These are phyloP conservation scores for Caloboletus inedulis DNA, from an alignment of 1,284 basidiomycete species.

Conservation along the genomic window DNA sequence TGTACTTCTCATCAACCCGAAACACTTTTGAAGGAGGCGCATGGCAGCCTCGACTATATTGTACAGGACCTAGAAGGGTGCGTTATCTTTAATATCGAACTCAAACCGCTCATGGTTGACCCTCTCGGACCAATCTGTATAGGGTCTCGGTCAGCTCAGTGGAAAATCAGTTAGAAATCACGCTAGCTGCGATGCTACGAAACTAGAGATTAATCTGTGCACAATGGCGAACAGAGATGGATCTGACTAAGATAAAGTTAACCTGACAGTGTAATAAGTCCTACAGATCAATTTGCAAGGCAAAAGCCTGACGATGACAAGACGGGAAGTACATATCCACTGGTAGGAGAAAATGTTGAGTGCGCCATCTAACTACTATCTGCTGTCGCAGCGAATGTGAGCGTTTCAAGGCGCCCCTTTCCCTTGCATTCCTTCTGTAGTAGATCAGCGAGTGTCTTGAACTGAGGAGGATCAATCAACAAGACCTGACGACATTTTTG, in stretches of 20 bases:
- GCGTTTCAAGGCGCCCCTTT: conserved; percentile 78
- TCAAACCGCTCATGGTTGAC: neutral
- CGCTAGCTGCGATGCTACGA: conserved; percentile 8
- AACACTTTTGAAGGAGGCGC: conserved; percentile 14
- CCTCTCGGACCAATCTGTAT: neutral
- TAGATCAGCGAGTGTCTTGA: conserved; percentile 86
- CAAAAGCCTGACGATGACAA: neutral
- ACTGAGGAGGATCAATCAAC: conserved; percentile 90
- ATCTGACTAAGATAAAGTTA: neutral
- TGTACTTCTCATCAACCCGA: conserved; percentile 75
- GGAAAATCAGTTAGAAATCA: conserved; percentile 24
- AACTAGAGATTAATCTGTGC: conserved; percentile 12
- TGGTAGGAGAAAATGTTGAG: neutral
- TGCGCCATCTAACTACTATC: conserved; percentile 19
- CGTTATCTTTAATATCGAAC: neutral
- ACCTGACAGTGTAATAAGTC: neutral
- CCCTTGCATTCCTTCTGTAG: conserved; percentile 90
- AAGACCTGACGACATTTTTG: conserved; percentile 56
- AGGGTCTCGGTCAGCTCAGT: conserved; percentile 23
- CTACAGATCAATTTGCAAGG: neutral
- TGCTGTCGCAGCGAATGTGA: conserved; percentile 70
- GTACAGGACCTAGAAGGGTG: conserved; percentile 24
- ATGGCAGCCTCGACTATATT: conserved; percentile 18
- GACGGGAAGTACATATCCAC: neutral
- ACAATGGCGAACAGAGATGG: neutral